phyloP scores from a whole-genome alignment of 345 rosid genomes.

The Xanthoceras sorbifolium region DNA sequence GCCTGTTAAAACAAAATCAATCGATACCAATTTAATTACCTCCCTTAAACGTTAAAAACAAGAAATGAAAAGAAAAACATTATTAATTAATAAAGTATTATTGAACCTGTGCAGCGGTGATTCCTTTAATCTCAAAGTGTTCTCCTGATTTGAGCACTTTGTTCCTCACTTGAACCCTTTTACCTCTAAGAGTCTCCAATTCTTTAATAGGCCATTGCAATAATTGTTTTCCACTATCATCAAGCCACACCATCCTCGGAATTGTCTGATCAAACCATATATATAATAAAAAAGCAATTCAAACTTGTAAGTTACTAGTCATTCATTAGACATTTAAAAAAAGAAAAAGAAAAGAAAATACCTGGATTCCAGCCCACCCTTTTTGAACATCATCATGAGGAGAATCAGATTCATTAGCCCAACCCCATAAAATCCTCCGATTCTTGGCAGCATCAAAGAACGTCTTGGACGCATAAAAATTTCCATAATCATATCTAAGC shows the following conservation, averaged over 20 bases:
- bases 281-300: too few relatives aligned
- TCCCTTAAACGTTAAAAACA: too few relatives aligned
- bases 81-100: too few relatives aligned
- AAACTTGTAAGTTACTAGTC: too few relatives aligned
- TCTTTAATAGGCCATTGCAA: conserved; percentile 79
- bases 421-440: conserved; percentile 72
- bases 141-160: conserved; percentile 44
- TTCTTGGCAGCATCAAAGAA: conserved; percentile 60
- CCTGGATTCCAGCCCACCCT: conserved; percentile 94
- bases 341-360: conserved; percentile 19
- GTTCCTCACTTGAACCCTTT: conserved; percentile 34
- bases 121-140: conserved; percentile 55
- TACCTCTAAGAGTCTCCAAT: conserved; percentile 46
- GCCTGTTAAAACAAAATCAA: conserved; percentile 33
- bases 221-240: conserved; percentile 54
- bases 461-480: conserved; percentile 83
- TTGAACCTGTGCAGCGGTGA: conserved; percentile 66
- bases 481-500: conserved; percentile 74
- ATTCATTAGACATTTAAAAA: too few relatives aligned
- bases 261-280: conserved; percentile 35
- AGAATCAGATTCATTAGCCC: conserved; percentile 81
- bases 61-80: too few relatives aligned
- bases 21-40: too few relatives aligned
- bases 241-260: conserved; percentile 75
- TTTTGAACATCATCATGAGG: conserved; percentile 36